A percentile compares a stretch with the other conserved stretches of the same genome.
These are phyloP conservation scores for Colletotrichum cereale DNA, from an alignment of 2,329 filamentous ascomycete species.

Conservation along the genomic window DNA sequence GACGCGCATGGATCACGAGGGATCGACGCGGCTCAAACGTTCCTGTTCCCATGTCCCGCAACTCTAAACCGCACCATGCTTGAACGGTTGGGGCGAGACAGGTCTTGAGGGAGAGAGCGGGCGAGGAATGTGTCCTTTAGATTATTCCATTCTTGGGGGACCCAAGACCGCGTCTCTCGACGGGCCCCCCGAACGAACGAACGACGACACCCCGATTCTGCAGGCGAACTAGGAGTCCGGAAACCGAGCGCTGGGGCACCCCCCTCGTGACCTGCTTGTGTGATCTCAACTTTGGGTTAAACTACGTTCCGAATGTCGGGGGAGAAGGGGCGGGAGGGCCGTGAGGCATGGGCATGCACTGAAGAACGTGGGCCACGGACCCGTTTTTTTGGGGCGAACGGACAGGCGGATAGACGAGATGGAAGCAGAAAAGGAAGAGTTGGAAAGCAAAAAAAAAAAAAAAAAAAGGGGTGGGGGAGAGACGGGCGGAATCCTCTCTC, in stretches of 20 bases:
- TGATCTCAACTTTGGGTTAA: not conserved
- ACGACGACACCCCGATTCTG: not conserved
- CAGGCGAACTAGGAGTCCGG: not conserved
- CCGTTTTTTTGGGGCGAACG: constrained; percentile 1
- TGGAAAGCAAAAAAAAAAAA: not conserved
- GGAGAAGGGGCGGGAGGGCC: not conserved
- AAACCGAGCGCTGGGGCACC: not conserved
- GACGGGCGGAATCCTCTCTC: not conserved
- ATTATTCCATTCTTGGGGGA: not conserved
- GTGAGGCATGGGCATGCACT: not conserved
- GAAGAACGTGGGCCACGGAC: not conserved
- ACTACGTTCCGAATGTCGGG: constrained; percentile 1
- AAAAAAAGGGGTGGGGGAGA: not conserved
- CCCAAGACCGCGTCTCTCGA: not conserved
- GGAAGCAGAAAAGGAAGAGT: not conserved
- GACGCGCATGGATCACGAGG: constrained; percentile 29
- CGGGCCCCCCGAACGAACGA: not conserved
- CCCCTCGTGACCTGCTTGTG: not conserved
- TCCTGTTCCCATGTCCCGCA: constrained; percentile 33
- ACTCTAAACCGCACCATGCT: constrained; percentile 26
- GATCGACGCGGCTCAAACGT: constrained; percentile 30
- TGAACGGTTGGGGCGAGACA: constrained; percentile 5
- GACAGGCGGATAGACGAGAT: not conserved
- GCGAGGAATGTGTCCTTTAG: not conserved
- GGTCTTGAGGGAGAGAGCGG: not conserved